A percentile compares a stretch with the other conserved stretches of the same genome.
Evolutionary conservation across 257 asterid genomes (phyloP).

Genomic region (Catharanthus roseus): DNA sequence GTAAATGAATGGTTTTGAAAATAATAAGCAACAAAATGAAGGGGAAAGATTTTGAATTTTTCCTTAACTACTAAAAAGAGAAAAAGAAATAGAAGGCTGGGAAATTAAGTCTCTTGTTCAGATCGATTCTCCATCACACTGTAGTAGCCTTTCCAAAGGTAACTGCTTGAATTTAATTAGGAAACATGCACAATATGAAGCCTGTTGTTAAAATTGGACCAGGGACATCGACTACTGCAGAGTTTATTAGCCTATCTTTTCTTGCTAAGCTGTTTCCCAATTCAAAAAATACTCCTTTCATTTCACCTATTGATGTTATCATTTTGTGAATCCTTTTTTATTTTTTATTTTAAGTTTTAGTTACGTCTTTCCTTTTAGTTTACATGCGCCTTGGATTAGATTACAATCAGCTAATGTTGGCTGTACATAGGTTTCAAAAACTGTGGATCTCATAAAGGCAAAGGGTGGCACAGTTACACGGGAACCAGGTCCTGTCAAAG

Average conservation of each 20-base stretch:
- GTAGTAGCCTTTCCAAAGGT: neutral
- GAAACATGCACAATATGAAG: neutral
- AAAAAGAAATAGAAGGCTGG: neutral
- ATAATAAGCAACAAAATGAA: neutral
- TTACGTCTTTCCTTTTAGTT: neutral
- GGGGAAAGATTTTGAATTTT: no score
- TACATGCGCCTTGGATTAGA: neutral
- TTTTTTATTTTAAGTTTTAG: no score
- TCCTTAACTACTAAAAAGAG: neutral
- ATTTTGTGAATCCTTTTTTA: neutral
- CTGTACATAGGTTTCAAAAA: constrained; percentile 61
- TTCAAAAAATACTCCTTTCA: neutral
- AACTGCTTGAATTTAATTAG: neutral
- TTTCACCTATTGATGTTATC: neutral
- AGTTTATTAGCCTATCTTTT: neutral
- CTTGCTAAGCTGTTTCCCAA: neutral
- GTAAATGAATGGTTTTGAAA: neutral
- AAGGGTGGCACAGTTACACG: constrained; percentile 95
- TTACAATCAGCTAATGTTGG: constrained; percentile 3
- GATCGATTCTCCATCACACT: neutral
- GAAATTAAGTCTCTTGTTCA: neutral
- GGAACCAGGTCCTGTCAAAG: constrained; percentile 99
- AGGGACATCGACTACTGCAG: neutral
- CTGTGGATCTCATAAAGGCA: constrained; percentile 84
- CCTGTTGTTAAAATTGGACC: neutral